A percentile compares a stretch with the other conserved stretches of the same genome.
These are phyloP conservation scores for Rhazya stricta DNA, from an alignment of 257 asterid species.

Conservation along the genomic window DNA sequence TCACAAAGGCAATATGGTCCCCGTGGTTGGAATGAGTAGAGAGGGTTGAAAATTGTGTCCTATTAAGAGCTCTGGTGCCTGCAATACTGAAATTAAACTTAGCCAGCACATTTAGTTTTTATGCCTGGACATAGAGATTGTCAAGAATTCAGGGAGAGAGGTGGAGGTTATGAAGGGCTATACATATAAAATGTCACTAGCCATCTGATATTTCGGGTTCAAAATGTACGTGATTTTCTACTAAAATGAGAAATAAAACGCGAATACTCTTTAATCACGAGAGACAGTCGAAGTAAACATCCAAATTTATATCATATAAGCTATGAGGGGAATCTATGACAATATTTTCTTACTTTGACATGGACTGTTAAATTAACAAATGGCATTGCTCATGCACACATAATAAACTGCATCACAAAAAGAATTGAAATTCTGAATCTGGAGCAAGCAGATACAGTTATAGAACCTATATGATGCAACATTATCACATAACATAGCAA, in stretches of 20 bases:
- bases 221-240: not conserved
- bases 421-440: not conserved
- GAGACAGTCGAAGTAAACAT: not conserved
- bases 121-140: slow-evolving; percentile 2
- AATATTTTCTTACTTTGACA: not conserved
- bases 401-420: not conserved
- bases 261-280: not conserved
- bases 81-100: slow-evolving; percentile 15
- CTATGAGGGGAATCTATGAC: not conserved
- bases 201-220: not conserved
- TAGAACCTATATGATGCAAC: not conserved
- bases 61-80: slow-evolving; percentile 76
- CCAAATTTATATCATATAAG: not conserved
- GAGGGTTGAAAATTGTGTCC: slow-evolving; percentile 33
- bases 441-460: not conserved
- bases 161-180: not conserved
- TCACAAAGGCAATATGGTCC: slow-evolving; percentile 54
- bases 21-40: slow-evolving; percentile 23
- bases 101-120: slow-evolving; percentile 15
- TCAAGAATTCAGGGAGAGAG: not conserved
- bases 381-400: no score
- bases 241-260: not conserved
- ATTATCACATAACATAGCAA: not conserved
- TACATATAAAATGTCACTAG: not conserved
- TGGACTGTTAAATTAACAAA: not conserved